A percentile compares a stretch with the other conserved stretches of the same genome.
phyloP scores from a whole-genome alignment of 2,329 filamentous ascomycete genomes.

The Xylaria multiplex region DNA sequence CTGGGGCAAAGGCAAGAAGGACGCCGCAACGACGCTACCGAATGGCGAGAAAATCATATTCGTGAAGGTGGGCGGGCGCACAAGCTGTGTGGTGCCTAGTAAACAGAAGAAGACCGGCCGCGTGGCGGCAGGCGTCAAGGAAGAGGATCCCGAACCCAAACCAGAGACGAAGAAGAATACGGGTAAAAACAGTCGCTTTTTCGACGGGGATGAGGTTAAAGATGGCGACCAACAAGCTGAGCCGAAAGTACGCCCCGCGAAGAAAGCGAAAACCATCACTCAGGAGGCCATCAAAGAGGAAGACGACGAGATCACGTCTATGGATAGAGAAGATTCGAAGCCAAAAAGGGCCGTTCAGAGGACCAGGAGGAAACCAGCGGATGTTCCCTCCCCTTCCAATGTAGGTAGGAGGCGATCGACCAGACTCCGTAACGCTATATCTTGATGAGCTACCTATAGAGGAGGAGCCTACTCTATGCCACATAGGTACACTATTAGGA shows the following conservation, averaged over 20 bases:
- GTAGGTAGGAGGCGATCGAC: conserved; percentile 44
- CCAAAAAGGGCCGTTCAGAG: conserved; percentile 38
- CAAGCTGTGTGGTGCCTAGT: conserved; percentile 86
- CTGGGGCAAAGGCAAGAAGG: conserved; percentile 90
- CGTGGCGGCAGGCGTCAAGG: conserved; percentile 54
- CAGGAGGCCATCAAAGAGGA: conserved; percentile 42
- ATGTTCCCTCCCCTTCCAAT: conserved; percentile 32
- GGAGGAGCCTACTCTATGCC: too few species aligned
- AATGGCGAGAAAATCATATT: conserved; percentile 87
- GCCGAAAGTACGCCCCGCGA: conserved; percentile 35
- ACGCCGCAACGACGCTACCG: conserved; percentile 72
- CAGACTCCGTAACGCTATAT: conserved; percentile 40
- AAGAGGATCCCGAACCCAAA: conserved; percentile 41
- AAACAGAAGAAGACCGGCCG: conserved; percentile 81
- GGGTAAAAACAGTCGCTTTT: conserved; percentile 30
- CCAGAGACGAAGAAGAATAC: conserved; percentile 32
- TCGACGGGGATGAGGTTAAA: conserved; percentile 7
- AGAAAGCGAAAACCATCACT: conserved; percentile 39
- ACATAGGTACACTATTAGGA: too few species aligned
- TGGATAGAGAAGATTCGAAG: conserved; percentile 17
- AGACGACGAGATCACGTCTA: conserved; percentile 40
- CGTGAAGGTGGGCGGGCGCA: conserved; percentile 88
- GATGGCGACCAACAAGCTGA: conserved; percentile 13
- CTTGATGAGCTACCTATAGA: conserved; percentile 23
- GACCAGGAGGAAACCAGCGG: conserved; percentile 40